Percentiles rank a stretch among this genome's conserved stretches.
phyloP scores from a whole-genome alignment of 2,329 filamentous ascomycete species.

The Fusarium longipes region DNA sequence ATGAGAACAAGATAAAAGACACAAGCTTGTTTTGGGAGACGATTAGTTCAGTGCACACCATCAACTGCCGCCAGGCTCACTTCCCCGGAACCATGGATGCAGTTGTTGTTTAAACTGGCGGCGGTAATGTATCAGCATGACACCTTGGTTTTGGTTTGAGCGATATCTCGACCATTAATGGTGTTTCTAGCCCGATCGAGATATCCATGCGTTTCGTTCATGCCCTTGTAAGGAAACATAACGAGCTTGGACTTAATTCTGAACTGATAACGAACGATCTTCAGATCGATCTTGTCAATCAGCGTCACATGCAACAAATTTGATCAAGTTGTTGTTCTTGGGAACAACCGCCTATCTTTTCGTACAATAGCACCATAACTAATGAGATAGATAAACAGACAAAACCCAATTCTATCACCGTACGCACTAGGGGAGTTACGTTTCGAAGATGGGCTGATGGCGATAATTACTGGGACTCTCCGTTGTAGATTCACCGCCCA shows the following conservation, averaged over 20 bases:
- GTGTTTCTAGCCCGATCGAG: conserved; percentile 38
- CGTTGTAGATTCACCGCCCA: conserved; percentile 45
- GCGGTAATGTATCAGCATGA: conserved; percentile 23
- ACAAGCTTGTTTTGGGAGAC: conserved; percentile 1
- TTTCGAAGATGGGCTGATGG: conserved; percentile 29
- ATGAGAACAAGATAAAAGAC: conserved; percentile 3
- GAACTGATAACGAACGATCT: conserved; percentile 37
- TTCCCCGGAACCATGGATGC: conserved; percentile 39
- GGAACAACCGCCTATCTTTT: conserved; percentile 1
- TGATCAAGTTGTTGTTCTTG: conserved; percentile 1
- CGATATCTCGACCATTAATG: conserved; percentile 26
- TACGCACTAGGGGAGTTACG: conserved; percentile 21
- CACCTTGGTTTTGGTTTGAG: conserved; percentile 24
- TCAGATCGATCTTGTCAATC: conserved; percentile 25
- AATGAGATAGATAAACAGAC: conserved; percentile 30
- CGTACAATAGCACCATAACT: neutral
- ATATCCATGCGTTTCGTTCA: conserved; percentile 32
- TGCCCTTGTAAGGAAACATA: conserved; percentile 36
- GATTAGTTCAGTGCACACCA: conserved; percentile 36
- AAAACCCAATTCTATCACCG: neutral
- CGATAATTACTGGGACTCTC: conserved; percentile 28
- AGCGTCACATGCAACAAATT: conserved; percentile 30
- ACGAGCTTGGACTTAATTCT: conserved; percentile 38
- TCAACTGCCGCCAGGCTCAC: conserved; percentile 38
- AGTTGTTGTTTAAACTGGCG: conserved; percentile 25